Conservation (phyloP, 495 filamentous ascomycete genomes). For the Xylaria intraflava region DNA sequence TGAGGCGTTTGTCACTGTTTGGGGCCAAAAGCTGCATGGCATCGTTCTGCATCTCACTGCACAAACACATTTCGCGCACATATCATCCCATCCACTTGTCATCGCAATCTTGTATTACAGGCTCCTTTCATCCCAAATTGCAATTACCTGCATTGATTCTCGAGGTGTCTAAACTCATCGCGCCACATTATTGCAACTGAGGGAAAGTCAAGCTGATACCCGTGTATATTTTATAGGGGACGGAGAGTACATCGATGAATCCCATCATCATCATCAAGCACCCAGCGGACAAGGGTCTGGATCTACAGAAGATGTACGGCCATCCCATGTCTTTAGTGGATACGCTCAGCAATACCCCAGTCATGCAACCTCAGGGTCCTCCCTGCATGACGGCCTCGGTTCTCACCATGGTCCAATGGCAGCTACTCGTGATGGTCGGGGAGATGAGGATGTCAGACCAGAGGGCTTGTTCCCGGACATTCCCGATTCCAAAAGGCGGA, state of each 20-base stretch:
- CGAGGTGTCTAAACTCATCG: conserved; percentile 25
- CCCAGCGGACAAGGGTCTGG: conserved; percentile 30
- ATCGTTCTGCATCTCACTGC: conserved; percentile 30
- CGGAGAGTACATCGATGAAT: conserved; percentile 48
- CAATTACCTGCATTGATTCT: conserved; percentile 28
- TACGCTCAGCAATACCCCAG: conserved; percentile 58
- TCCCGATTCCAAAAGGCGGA: conserved; percentile 81
- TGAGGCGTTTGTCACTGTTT: conserved; percentile 27
- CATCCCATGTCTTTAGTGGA: conserved; percentile 70
- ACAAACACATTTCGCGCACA: conserved; percentile 33
- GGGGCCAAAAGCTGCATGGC: conserved; percentile 27
- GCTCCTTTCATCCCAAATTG: conserved; percentile 22
- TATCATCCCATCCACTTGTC: conserved; percentile 34
- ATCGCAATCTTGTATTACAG: conserved; percentile 27
- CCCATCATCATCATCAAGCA: conserved; percentile 59
- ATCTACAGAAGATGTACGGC: conserved; percentile 54
- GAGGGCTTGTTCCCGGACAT: conserved; percentile 75
- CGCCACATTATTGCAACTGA: conserved; percentile 28
- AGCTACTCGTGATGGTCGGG: conserved; percentile 23
- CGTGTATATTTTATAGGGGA: conserved; percentile 36
- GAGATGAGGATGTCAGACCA: conserved; percentile 40
- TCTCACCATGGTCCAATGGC: conserved; percentile 33
- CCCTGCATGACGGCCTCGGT: conserved; percentile 63
- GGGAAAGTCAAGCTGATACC: conserved; percentile 24
- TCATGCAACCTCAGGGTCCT: conserved; percentile 45